These are phyloP conservation scores for Acrodontium crateriforme DNA, from an alignment of 2,329 filamentous ascomycete genomes.

Conservation along the genomic window DNA sequence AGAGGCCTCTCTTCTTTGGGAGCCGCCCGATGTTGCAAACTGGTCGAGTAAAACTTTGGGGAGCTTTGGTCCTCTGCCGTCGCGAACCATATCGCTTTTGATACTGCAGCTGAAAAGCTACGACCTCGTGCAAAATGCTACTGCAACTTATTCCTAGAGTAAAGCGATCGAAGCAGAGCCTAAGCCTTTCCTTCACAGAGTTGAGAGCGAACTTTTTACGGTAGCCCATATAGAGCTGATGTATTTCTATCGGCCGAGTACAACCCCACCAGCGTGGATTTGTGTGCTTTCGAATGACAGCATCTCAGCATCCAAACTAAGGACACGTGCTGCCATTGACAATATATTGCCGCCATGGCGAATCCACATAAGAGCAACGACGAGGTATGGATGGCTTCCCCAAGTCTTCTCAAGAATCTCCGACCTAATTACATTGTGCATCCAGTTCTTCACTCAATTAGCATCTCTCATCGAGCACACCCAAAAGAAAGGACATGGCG, in stretches of 20 bases:
- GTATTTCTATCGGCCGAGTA: background rate
- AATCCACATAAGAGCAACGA: conserved; percentile 45
- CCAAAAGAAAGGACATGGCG: conserved; percentile 57
- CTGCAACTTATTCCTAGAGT: background rate
- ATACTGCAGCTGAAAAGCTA: background rate
- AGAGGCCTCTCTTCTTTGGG: conserved; percentile 9
- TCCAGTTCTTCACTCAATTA: conserved; percentile 67
- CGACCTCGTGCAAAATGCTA: background rate
- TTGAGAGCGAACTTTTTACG: background rate
- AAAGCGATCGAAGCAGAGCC: background rate
- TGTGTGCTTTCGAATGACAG: background rate
- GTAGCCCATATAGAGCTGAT: background rate
- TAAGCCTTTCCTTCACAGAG: background rate
- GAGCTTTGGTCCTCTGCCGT: conserved; percentile 26
- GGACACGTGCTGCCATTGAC: conserved; percentile 3
- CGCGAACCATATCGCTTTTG: conserved; percentile 12
- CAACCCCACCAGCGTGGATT: background rate
- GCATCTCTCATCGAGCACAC: conserved; percentile 52
- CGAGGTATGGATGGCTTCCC: too few species aligned
- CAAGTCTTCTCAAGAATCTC: too few species aligned
- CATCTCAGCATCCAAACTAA: background rate
- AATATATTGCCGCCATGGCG: conserved; percentile 25
- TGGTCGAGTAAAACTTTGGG: conserved; percentile 32
- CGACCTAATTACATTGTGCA: too few species aligned
- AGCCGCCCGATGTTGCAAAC: conserved; percentile 21